Evolutionary conservation across 176 grass and related monocot species (phyloP).

Genomic region (Alopecurus myosuroides): DNA sequence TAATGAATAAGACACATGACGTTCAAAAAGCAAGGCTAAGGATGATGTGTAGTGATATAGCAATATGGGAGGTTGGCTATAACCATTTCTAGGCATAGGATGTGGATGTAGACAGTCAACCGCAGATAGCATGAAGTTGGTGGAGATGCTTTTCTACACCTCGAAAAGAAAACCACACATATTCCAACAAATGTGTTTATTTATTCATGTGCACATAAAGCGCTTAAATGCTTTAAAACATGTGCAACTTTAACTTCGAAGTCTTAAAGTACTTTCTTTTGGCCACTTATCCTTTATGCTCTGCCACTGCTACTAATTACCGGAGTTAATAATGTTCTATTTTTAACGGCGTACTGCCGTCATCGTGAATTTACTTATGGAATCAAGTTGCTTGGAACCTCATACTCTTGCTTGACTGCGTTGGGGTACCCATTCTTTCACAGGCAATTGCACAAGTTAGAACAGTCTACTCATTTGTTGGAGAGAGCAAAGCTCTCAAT

Average conservation of each 20-base stretch:
- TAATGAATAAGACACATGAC: background rate
- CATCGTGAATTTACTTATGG: background rate
- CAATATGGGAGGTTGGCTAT: background rate
- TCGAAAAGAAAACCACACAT: background rate
- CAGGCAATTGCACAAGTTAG: constrained; percentile 97
- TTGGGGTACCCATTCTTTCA: background rate
- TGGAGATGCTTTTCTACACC: background rate
- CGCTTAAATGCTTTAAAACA: background rate
- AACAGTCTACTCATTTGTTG: constrained; percentile 96
- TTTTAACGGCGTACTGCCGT: background rate
- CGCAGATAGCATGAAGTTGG: background rate
- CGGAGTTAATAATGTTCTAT: background rate
- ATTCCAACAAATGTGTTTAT: background rate
- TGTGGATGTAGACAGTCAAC: background rate
- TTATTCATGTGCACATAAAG: background rate
- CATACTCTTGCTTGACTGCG: constrained; percentile 1
- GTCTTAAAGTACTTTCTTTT: background rate
- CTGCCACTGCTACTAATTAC: background rate
- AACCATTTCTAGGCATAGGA: background rate
- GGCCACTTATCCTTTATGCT: background rate
- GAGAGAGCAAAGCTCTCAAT: constrained; percentile 90
- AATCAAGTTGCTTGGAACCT: background rate
- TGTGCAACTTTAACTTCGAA: background rate
- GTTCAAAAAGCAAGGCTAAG: background rate
- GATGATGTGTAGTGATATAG: background rate